Evolutionary conservation across 331 rosid species (phyloP), one percentile per base, ranked within the genome.

Genomic region (Quercus tomentella): DNA sequence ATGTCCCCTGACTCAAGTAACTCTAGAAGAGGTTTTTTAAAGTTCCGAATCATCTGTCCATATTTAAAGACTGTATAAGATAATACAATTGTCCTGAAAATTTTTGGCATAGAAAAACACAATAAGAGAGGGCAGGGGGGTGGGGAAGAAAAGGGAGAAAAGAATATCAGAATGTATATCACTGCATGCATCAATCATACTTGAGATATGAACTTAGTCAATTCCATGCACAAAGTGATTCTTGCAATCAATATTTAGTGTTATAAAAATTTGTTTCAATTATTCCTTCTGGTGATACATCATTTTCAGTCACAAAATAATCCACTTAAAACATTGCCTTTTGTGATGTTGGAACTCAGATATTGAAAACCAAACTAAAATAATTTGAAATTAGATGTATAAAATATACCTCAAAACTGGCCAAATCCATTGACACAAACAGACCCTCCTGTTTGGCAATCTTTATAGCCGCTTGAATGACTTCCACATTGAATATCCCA

Each of bases 371-470:
- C 55, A 43, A 71, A 58, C 55, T 18, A 49, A 60, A 70, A 49
- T 56, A 56, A 45, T 62, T 41, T 33, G 55, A 23, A 22, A 77
- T 20, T 21, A 63, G 26, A 37, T 20, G 56, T 70, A 70, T 14
- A 56, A 55, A 61, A 71, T 63, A 73, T 90, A 96, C 99, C 99
- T 96, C 99, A 84, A 96, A 96, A 87, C 99, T 96, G 86, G 99
- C 99, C 88, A 96, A 82, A 81, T 96, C 99, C 91, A 96, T 71
- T 33, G 99, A 93, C 84, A 96, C 93, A 74, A 84, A 85, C 61
- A 96, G 91, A 69, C 88, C 97, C 83, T 92, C 98, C 82, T 89
- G 89, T 83, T 93, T 96, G 83, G 98, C 99, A 28, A 93, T 80
- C 75, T 20, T 76, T 77, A 93, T 88, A 77, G 99, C 98, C 6